These are phyloP conservation scores for Conticribra weissflogii DNA, from an alignment of 108 stramenopile species.

Conservation along the genomic window DNA sequence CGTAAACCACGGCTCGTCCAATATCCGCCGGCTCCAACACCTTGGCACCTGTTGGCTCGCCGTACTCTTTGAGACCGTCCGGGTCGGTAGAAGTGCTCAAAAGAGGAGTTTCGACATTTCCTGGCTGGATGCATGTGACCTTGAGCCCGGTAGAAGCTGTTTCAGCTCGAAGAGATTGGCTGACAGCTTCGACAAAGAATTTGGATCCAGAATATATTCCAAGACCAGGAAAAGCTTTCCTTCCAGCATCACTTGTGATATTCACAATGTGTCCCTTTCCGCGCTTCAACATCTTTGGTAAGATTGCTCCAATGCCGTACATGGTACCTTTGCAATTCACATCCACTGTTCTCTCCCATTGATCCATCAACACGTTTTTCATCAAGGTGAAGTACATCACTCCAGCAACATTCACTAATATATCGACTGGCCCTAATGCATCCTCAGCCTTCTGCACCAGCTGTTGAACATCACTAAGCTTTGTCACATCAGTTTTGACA, in stretches of 20 bases:
- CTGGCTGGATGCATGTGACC: constrained; percentile 61
- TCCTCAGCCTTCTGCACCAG: constrained; percentile 42
- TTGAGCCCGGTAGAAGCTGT: constrained; percentile 58
- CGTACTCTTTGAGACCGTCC: constrained; percentile 58
- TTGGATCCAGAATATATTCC: constrained; percentile 82
- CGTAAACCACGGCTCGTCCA: constrained; percentile 76
- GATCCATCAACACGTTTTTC: constrained; percentile 73
- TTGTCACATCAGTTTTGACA: constrained; percentile 53
- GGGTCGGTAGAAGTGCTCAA: constrained; percentile 52
- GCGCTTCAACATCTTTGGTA: constrained; percentile 61
- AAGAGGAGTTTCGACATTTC: constrained; percentile 63
- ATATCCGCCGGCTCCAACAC: constrained; percentile 75
- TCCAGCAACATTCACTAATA: constrained; percentile 69
- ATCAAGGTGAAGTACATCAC: constrained; percentile 87
- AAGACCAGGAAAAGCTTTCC: constrained; percentile 65
- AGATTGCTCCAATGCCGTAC: constrained; percentile 65
- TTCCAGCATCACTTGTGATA: constrained; percentile 80
- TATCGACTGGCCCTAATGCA: constrained; percentile 42
- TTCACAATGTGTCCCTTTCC: constrained; percentile 80
- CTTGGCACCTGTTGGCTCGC: constrained; percentile 60
- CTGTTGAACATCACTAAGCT: constrained; percentile 33
- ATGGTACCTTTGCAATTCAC: constrained; percentile 83
- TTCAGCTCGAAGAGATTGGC: constrained; percentile 53
- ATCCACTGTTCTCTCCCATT: constrained; percentile 82
- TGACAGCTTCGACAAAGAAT: constrained; percentile 71